phyloP scores from a whole-genome alignment of 2,329 filamentous ascomycete species.

The Monascus ruber region DNA sequence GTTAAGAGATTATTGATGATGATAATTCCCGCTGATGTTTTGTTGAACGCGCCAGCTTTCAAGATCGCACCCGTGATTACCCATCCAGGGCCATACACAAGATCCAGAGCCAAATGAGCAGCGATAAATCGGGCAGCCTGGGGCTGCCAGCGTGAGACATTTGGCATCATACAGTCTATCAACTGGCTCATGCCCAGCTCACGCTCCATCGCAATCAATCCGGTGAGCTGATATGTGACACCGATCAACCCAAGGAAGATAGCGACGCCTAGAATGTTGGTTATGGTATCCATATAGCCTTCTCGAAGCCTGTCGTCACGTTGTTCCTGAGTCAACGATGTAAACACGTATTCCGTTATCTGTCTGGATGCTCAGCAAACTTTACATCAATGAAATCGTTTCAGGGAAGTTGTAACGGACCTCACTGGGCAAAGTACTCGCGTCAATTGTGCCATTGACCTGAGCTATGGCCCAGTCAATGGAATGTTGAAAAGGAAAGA shows the following conservation, averaged over 20 bases:
- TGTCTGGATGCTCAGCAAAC: slow-evolving; percentile 4
- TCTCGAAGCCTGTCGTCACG: slow-evolving; percentile 54
- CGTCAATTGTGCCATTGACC: slow-evolving; percentile 35
- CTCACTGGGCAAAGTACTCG: slow-evolving; percentile 29
- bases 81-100: slow-evolving; percentile 75
- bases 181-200: slow-evolving; percentile 81
- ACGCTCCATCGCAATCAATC: slow-evolving; percentile 72
- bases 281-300: slow-evolving; percentile 61
- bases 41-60: slow-evolving; percentile 50
- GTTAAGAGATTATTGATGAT: slow-evolving; percentile 63
- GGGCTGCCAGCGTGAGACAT: slow-evolving; percentile 60
- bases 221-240: slow-evolving; percentile 76
- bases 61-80: slow-evolving; percentile 61
- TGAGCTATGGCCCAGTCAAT: slow-evolving; percentile 62
- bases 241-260: slow-evolving; percentile 73
- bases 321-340: slow-evolving; percentile 56
- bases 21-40: slow-evolving; percentile 54
- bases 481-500: slow-evolving; percentile 66
- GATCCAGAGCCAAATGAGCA: slow-evolving; percentile 67
- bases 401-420: slow-evolving; percentile 5
- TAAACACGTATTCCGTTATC: slow-evolving; percentile 63
- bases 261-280: slow-evolving; percentile 64
- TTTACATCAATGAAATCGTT: background rate
- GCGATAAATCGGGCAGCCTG: slow-evolving; percentile 68
- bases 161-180: slow-evolving; percentile 85